These are phyloP conservation scores for Clonostachys solani DNA, from an alignment of 2,329 filamentous ascomycete genomes.

Conservation along the genomic window DNA sequence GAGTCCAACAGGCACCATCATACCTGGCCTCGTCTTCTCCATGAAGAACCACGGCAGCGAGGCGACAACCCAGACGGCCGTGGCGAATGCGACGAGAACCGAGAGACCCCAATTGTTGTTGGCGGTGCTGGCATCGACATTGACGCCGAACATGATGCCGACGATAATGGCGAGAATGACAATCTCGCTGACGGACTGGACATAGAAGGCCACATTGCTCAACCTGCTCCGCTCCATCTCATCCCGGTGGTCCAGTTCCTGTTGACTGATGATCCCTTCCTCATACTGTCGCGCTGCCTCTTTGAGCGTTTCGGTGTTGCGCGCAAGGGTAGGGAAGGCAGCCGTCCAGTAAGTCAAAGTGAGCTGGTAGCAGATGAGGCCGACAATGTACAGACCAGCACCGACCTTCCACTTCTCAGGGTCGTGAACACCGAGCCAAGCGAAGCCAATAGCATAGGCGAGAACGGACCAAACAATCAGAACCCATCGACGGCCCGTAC, in stretches of 20 bases:
- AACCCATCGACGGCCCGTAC: slow-evolving; percentile 58
- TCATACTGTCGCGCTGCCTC: slow-evolving; percentile 22
- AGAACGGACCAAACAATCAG: slow-evolving; percentile 56
- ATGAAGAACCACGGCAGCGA: slow-evolving; percentile 64
- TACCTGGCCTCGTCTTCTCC: slow-evolving; percentile 59
- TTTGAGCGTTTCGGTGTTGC: slow-evolving; percentile 25
- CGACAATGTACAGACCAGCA: slow-evolving; percentile 61
- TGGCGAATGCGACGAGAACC: slow-evolving; percentile 61
- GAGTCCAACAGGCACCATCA: slow-evolving; percentile 22
- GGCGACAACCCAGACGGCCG: slow-evolving; percentile 58
- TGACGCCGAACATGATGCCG: slow-evolving; percentile 56
- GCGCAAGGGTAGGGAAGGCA: slow-evolving; percentile 37
- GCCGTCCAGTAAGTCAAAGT: slow-evolving; percentile 68
- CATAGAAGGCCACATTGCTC: slow-evolving; percentile 59
- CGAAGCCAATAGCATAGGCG: slow-evolving; percentile 61
- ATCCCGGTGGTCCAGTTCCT: slow-evolving; percentile 57
- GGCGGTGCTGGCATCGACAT: slow-evolving; percentile 51
- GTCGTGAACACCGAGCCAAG: slow-evolving; percentile 61
- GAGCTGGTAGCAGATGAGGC: slow-evolving; percentile 62
- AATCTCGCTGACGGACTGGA: slow-evolving; percentile 59
- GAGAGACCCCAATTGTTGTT: slow-evolving; percentile 65
- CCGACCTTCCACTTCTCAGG: slow-evolving; percentile 55
- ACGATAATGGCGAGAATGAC: slow-evolving; percentile 61
- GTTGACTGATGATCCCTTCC: slow-evolving; percentile 44
- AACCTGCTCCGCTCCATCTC: slow-evolving; percentile 60